Evolutionary conservation across 2,329 filamentous ascomycete species (phyloP).

Genomic region (Ramularia collo-cygni): DNA sequence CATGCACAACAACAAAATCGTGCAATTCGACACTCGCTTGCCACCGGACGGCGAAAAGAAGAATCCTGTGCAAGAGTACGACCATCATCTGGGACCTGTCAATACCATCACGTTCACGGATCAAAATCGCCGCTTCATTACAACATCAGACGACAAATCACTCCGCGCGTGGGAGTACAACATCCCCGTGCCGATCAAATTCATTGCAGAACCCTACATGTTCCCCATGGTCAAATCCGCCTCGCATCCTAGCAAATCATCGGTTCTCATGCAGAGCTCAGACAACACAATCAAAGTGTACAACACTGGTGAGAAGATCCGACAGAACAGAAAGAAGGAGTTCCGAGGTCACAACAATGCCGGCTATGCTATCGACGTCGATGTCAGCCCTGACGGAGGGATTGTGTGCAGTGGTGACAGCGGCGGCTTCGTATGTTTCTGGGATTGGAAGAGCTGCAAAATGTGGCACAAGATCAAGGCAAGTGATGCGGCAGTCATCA

Average conservation of each 20-base stretch:
- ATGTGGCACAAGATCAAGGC: conserved; percentile 96
- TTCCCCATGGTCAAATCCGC: conserved; percentile 86
- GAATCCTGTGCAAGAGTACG: conserved; percentile 88
- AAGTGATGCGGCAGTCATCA: conserved; percentile 74
- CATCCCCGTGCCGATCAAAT: conserved; percentile 97
- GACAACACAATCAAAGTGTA: conserved; percentile 98
- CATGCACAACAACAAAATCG: conserved; percentile 98
- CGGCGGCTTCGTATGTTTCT: conserved; percentile 87
- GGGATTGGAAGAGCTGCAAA: conserved; percentile 99
- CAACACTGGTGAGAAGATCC: conserved; percentile 88
- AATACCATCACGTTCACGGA: conserved; percentile 98
- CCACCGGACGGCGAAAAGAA: conserved; percentile 43
- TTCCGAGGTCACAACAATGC: conserved; percentile 95
- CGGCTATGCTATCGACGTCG: conserved; percentile 84
- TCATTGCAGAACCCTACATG: conserved; percentile 97
- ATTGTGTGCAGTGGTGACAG: conserved; percentile 84
- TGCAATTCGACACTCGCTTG: conserved; percentile 82
- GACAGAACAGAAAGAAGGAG: conserved; percentile 94
- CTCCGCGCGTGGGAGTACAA: conserved; percentile 97
- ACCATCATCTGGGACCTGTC: conserved; percentile 94
- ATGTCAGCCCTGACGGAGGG: conserved; percentile 83
- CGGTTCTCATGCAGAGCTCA: conserved; percentile 84
- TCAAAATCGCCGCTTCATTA: conserved; percentile 90
- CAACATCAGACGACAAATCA: conserved; percentile 94
- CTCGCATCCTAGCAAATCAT: conserved; percentile 82